Evolutionary conservation across 2,329 filamentous ascomycete species (phyloP).

Genomic region (Epichloe sp.): DNA sequence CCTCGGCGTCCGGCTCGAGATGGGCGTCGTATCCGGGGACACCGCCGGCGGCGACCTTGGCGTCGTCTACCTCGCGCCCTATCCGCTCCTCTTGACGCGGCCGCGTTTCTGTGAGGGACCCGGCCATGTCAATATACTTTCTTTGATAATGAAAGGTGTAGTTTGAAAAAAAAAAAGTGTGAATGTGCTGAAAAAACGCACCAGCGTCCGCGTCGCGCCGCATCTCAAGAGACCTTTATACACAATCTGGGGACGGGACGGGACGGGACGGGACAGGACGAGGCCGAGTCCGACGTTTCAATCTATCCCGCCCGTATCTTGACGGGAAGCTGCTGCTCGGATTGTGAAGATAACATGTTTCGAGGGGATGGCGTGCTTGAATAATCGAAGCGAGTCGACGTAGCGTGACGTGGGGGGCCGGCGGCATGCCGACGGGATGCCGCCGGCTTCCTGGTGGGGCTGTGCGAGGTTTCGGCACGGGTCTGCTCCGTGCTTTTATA

Average conservation of each 20-base stretch:
- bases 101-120: too few species aligned
- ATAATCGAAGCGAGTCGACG: background rate
- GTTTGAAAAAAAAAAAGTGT: too few species aligned
- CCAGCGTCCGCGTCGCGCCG: too few species aligned
- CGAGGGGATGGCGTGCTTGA: conserved; percentile 14
- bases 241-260: background rate
- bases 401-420: too few species aligned
- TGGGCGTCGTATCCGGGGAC: conserved; percentile 14
- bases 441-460: too few species aligned
- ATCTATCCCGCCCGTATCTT: background rate
- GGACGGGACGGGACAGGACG: too few species aligned
- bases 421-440: too few species aligned
- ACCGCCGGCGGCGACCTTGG: background rate
- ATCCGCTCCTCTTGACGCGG: background rate
- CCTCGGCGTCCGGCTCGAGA: conserved; percentile 5
- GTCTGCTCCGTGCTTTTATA: too few species aligned
- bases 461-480: too few species aligned
- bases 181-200: too few species aligned
- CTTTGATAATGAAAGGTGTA: too few species aligned
- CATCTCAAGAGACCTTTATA: background rate
- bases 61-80: background rate
- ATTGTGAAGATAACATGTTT: conserved; percentile 12
- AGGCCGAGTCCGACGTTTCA: background rate
- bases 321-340: background rate
- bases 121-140: too few species aligned